These are phyloP conservation scores for Lithospermum erythrorhizon DNA, from an alignment of 257 asterid species.

Conservation along the genomic window DNA sequence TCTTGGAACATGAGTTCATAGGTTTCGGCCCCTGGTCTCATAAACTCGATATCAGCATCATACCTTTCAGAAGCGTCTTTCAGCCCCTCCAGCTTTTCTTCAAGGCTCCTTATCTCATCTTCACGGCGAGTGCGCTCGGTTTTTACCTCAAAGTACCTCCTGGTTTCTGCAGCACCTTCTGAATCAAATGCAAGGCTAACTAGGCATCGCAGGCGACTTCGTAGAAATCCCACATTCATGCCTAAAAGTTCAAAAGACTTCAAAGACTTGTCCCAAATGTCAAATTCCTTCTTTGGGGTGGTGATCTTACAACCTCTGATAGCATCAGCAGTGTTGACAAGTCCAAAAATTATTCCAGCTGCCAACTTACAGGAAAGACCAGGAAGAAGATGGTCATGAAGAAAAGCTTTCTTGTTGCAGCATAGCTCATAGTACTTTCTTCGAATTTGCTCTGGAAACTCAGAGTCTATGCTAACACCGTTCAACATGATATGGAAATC, in stretches of 20 bases:
- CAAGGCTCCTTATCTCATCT: constrained; percentile 36
- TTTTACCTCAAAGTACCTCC: constrained; percentile 36
- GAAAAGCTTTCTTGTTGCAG: constrained; percentile 38
- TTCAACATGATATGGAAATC: constrained; percentile 49
- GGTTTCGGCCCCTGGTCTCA: constrained; percentile 41
- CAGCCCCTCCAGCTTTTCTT: constrained; percentile 38
- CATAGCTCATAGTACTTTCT: constrained; percentile 50
- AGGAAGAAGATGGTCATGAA: constrained; percentile 46
- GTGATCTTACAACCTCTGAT: constrained; percentile 39
- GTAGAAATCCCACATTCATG: constrained; percentile 47
- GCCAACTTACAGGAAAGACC: constrained; percentile 54
- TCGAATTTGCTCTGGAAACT: constrained; percentile 39
- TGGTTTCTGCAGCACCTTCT: constrained; percentile 30
- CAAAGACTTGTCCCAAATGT: constrained; percentile 60
- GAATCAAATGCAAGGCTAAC: constrained; percentile 38
- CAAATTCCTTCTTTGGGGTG: constrained; percentile 45
- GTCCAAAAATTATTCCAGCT: constrained; percentile 45
- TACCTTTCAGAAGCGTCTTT: constrained; percentile 27
- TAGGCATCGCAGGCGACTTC: constrained; percentile 34
- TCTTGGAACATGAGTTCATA: constrained; percentile 37
- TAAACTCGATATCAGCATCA: constrained; percentile 25
- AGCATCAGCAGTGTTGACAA: constrained; percentile 35
- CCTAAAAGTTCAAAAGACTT: constrained; percentile 67
- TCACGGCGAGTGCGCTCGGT: constrained; percentile 21
- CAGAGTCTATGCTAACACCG: constrained; percentile 52